Conservation (phyloP, 176 grass and related monocot species). For the Oryza nivara region DNA sequence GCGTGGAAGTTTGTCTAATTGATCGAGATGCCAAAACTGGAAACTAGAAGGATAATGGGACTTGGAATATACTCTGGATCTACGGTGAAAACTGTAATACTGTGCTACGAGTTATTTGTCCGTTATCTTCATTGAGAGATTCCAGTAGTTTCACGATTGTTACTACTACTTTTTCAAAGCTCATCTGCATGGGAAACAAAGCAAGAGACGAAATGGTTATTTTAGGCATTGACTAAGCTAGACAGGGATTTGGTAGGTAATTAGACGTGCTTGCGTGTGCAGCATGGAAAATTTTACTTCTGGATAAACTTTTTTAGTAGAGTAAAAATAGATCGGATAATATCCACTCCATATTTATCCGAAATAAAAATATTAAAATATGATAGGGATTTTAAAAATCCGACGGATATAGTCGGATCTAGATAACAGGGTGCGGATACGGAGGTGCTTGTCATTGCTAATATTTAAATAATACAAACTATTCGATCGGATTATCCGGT, state of each 20-base stretch:
- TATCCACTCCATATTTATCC: no score
- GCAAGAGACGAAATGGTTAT: slow-evolving; percentile 30
- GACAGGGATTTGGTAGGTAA: neutral
- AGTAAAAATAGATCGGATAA: no score
- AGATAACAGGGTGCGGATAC: no score
- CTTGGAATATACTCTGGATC: slow-evolving; percentile 44
- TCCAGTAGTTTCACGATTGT: slow-evolving; percentile 29
- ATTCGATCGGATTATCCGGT: no score
- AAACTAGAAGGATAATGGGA: slow-evolving; percentile 20
- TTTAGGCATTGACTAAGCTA: neutral
- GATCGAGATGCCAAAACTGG: slow-evolving; percentile 24
- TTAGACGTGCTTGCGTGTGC: slow-evolving; percentile 31
- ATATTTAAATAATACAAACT: no score
- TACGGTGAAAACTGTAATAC: slow-evolving; percentile 24
- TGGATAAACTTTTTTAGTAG: slow-evolving; percentile 27
- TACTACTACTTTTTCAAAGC: slow-evolving; percentile 35
- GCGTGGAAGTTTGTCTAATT: slow-evolving; percentile 21
- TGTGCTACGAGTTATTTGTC: neutral
- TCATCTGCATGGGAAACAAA: slow-evolving; percentile 41
- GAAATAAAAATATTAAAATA: no score
- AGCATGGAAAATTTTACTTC: neutral
- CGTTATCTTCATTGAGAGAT: slow-evolving; percentile 2
- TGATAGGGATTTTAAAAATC: no score
- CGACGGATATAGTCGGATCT: no score
- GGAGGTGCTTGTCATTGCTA: no score